Conservation (phyloP, 345 rosid species). For the Euphorbia peplus region DNA sequence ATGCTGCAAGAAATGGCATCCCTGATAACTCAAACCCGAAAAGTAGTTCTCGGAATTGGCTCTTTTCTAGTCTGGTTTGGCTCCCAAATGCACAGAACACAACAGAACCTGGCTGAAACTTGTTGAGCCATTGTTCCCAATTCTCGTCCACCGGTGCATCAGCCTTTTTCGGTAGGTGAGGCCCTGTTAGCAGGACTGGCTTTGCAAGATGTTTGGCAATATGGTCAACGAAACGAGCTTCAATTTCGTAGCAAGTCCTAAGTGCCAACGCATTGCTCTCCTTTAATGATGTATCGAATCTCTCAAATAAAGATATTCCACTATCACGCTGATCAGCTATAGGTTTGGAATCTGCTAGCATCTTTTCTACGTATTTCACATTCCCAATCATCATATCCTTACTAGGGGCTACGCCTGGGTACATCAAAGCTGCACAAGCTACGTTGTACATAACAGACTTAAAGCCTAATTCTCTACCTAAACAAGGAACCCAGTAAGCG, state of each 20-base stretch:
- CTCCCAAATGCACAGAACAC: slow-evolving; percentile 19
- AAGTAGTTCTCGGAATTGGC: slow-evolving; percentile 7
- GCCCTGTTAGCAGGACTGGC: slow-evolving; percentile 15
- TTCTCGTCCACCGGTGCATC: slow-evolving; percentile 11
- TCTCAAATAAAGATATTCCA: slow-evolving; percentile 4
- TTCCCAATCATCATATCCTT: too few relatives aligned
- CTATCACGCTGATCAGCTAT: background rate
- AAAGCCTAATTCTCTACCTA: slow-evolving; percentile 5
- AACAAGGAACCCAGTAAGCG: slow-evolving; percentile 11
- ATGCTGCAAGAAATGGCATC: background rate
- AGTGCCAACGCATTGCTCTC: slow-evolving; percentile 1
- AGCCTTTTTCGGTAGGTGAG: background rate
- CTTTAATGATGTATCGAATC: background rate
- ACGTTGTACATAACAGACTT: background rate
- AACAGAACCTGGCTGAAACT: slow-evolving; percentile 3
- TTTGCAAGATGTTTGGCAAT: background rate
- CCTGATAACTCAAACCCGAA: slow-evolving; percentile 6
- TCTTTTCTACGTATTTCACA: background rate
- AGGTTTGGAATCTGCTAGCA: background rate
- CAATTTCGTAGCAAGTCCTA: slow-evolving; percentile 10
- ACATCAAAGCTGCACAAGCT: background rate
- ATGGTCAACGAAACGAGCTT: slow-evolving; percentile 4
- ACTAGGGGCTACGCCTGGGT: background rate
- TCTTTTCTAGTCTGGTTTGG: background rate
- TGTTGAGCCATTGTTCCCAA: slow-evolving; percentile 8